These are phyloP conservation scores for Botrytis squamosa DNA, from an alignment of 2,329 filamentous ascomycete genomes.

Conservation along the genomic window DNA sequence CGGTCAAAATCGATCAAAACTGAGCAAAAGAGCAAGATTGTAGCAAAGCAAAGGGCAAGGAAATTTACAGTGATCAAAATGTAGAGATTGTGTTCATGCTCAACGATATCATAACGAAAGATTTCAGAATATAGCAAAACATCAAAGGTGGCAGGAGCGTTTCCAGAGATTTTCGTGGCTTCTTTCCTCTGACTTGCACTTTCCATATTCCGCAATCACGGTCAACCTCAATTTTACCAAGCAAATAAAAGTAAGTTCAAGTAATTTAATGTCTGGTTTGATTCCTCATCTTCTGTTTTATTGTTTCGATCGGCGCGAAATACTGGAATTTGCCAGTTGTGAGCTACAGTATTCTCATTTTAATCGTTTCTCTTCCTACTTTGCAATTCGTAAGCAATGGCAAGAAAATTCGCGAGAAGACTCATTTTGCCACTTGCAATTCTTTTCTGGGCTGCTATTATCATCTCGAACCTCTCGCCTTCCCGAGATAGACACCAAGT, in stretches of 20 bases:
- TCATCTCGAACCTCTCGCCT: slow-evolving; percentile 7
- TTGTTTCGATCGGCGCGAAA: neutral
- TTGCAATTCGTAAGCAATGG: slow-evolving; percentile 11
- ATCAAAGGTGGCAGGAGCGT: neutral
- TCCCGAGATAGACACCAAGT: neutral
- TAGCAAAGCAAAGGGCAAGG: slow-evolving; percentile 15
- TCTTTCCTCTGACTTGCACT: neutral
- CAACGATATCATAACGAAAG: neutral
- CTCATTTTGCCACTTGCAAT: slow-evolving; percentile 27
- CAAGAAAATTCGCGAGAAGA: slow-evolving; percentile 22
- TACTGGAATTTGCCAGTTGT: neutral
- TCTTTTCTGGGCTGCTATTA: slow-evolving; percentile 22
- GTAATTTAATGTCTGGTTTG: neutral
- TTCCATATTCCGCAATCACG: neutral
- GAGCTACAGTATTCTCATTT: too few species aligned
- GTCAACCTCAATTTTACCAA: neutral
- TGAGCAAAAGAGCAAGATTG: slow-evolving; percentile 12
- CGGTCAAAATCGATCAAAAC: slow-evolving; percentile 18
- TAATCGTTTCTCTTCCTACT: neutral
- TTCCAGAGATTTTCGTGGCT: neutral
- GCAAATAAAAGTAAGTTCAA: neutral
- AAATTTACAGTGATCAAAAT: slow-evolving; percentile 1
- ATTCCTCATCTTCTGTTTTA: neutral
- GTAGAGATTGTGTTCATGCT: neutral
- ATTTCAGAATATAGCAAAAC: neutral